Evolutionary conservation across 2,329 filamentous ascomycete genomes (phyloP), one percentile per base, ranked within the genome.

Genomic region (Xylariaceae sp.): DNA sequence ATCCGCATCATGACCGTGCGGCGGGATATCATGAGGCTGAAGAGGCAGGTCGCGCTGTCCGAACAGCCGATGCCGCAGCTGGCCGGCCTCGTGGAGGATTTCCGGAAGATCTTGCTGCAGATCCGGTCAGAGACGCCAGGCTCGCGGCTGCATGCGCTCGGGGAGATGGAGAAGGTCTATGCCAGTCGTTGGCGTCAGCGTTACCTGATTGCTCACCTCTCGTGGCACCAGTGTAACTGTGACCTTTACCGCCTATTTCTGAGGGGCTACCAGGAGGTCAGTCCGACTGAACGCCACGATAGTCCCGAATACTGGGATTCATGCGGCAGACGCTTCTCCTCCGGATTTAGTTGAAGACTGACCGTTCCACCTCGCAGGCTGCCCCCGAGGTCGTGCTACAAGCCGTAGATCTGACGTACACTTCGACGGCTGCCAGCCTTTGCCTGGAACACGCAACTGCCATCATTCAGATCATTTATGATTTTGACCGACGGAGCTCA

Each of bases 221-320:
- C 56, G 1, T 66, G 57, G 47, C 61, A 65, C 13, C 61, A 66
- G 29, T 60, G 56, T 9, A 57, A 65, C 33, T 65, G 61, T 41
- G 64, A 67, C 30, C 38, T 67, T 4, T 65, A 66, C 34, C 60
- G 64, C 3, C 54, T 65, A n/a, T 53, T 65, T 4, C 43, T 67
- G 3, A 53, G 53, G 2, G 59, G 55, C 10, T 67, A 61, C 27
- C 57, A 55, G 3, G 63, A 66, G 29, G 56, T n/a, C n/a, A n/a
- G n/a, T n/a, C n/a, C n/a, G n/a, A n/a, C n/a, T n/a, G 61, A 0
- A 58, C 63, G 0, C 62, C 60, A 11, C n/a, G n/a, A n/a, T n/a
- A n/a, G n/a, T n/a, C n/a, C n/a, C n/a, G n/a, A n/a, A n/a, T 0
- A 35, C 39, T 1, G 47, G 46, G 0, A 47, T 58, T 2, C 42